Conservation (phyloP, 148 eudicot species). For the Pouteria glomerata region DNA sequence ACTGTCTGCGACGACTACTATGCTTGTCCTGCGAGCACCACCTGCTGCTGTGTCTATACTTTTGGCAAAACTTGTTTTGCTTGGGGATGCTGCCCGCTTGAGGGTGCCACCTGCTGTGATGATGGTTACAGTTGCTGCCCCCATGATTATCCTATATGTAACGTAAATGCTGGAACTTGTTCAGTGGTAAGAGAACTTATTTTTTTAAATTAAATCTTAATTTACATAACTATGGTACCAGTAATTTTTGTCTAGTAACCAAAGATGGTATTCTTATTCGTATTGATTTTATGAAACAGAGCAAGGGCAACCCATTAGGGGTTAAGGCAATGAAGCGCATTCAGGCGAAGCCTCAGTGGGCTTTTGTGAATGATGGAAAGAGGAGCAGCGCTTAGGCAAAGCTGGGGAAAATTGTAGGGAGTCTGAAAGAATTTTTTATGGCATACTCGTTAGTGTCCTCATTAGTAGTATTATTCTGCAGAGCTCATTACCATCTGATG, state of each 20-base stretch:
- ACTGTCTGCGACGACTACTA: slow-evolving; percentile 58
- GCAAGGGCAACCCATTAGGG: slow-evolving; percentile 14
- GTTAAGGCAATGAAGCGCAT: slow-evolving; percentile 12
- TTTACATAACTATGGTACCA: background rate
- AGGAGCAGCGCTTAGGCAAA: slow-evolving; percentile 1
- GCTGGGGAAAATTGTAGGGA: background rate
- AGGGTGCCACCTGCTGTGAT: slow-evolving; percentile 75
- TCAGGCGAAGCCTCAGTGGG: slow-evolving; percentile 7
- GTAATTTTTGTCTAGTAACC: background rate
- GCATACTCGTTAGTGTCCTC: background rate
- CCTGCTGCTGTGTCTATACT: slow-evolving; percentile 71
- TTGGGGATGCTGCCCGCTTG: slow-evolving; percentile 93
- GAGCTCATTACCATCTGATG: background rate
- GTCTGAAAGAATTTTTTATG: background rate
- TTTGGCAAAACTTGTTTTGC: slow-evolving; percentile 42
- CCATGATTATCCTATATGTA: slow-evolving; percentile 69
- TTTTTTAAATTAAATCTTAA: background rate
- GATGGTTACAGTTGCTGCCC: slow-evolving; percentile 86
- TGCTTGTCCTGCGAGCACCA: slow-evolving; percentile 47
- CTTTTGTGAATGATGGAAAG: background rate
- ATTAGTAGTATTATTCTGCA: background rate
- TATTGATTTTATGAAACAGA: background rate
- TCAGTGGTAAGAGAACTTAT: slow-evolving; percentile 31
- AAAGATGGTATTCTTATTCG: background rate
- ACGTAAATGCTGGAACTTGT: slow-evolving; percentile 57